phyloP scores from a whole-genome alignment of 164 flowering plant genomes.

The Sedum album region DNA sequence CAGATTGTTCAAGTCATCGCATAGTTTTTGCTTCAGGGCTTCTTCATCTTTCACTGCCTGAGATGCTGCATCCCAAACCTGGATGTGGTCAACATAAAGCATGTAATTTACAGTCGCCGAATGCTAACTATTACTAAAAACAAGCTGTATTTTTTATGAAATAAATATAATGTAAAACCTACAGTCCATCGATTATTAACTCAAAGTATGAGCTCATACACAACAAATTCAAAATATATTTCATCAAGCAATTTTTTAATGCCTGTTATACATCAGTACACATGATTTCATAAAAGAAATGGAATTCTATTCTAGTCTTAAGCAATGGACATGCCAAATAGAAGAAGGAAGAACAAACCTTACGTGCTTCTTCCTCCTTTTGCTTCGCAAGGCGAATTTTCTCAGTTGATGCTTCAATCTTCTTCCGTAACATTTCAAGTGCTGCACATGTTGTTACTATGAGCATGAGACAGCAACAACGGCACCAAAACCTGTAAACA shows the following conservation, averaged over 20 bases:
- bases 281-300: not conserved
- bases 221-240: no score
- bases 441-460: conserved; percentile 34
- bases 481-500: not conserved
- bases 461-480: not conserved
- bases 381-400: conserved; percentile 64
- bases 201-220: not conserved
- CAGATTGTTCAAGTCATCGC: conserved; percentile 80
- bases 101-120: not conserved
- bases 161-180: not conserved
- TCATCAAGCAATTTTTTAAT: not conserved
- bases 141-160: not conserved
- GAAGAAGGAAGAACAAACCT: conserved; percentile 38
- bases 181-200: not conserved
- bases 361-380: conserved; percentile 80
- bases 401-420: conserved; percentile 82
- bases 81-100: not conserved
- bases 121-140: not conserved
- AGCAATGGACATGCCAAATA: not conserved
- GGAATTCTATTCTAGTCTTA: not conserved
- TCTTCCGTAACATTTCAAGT: conserved; percentile 85
- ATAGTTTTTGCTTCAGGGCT: conserved; percentile 71
- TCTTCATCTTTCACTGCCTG: conserved; percentile 82
- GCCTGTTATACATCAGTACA: not conserved
- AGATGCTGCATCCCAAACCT: conserved; percentile 82